Conservation (phyloP, 257 asterid genomes). For the Rauvolfia tetraphylla region DNA sequence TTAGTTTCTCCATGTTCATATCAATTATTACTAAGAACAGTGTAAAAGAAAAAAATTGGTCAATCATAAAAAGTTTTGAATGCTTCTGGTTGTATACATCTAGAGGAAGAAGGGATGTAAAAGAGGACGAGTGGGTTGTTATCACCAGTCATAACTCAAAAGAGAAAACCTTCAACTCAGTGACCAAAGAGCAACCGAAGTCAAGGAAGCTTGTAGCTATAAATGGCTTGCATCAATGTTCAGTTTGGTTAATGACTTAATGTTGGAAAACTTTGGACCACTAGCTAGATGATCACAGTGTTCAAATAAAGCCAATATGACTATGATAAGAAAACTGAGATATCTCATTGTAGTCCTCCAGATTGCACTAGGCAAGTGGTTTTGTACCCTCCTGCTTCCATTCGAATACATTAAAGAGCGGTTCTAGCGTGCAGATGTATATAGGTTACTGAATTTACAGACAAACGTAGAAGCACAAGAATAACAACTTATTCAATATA, state of each 20-base stretch:
- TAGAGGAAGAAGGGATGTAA: background rate
- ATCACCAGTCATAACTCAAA: background rate
- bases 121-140: background rate
- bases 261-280: background rate
- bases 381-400: background rate
- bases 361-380: background rate
- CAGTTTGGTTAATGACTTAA: background rate
- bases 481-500: background rate
- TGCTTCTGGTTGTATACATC: no score
- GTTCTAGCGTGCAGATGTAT: background rate
- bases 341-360: background rate
- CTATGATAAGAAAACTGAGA: background rate
- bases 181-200: background rate
- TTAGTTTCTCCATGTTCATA: no score
- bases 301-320: background rate
- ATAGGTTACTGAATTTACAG: background rate
- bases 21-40: no score
- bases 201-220: background rate
- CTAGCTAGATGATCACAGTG: background rate
- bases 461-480: background rate
- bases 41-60: no score
- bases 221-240: background rate
- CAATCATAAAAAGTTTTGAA: no score
- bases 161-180: background rate
- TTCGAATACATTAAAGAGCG: background rate